phyloP scores from a whole-genome alignment of 2,329 filamentous ascomycete species.

The Sphaerostilbella broomeana region DNA sequence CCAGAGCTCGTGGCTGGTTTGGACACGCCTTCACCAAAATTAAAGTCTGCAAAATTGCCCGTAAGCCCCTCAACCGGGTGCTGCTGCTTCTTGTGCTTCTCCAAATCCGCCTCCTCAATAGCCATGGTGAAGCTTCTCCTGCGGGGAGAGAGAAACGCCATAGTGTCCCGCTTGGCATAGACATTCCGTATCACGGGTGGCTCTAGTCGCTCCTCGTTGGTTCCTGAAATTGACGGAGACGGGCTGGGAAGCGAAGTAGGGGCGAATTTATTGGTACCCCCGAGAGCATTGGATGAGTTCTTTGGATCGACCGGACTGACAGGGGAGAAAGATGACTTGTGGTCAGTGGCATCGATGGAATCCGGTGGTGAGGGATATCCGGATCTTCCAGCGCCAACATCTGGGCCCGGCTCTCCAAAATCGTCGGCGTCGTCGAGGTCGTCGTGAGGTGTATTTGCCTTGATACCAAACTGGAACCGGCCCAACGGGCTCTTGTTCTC shows the following conservation, averaged over 20 bases:
- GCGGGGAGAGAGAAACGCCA: constrained; percentile 39
- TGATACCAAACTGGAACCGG: constrained; percentile 33
- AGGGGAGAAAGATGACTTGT: constrained; percentile 17
- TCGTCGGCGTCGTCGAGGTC: constrained; percentile 3
- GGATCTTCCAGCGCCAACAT: constrained; percentile 9
- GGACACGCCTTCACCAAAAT: constrained; percentile 30
- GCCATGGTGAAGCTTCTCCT: constrained; percentile 43
- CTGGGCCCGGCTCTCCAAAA: constrained; percentile 8
- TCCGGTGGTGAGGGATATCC: constrained; percentile 34
- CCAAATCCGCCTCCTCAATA: constrained; percentile 18
- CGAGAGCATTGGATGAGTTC: constrained; percentile 21
- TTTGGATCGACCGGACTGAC: constrained; percentile 4
- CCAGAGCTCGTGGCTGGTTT: constrained; percentile 10
- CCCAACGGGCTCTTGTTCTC: constrained; percentile 33
- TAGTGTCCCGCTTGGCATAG: constrained; percentile 44
- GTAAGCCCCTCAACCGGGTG: constrained; percentile 28
- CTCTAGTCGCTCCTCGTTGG: constrained; percentile 36
- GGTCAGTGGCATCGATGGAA: constrained; percentile 24
- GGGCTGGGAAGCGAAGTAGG: constrained; percentile 37
- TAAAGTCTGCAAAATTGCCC: constrained; percentile 33
- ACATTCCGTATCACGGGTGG: constrained; percentile 42
- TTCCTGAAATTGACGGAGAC: constrained; percentile 32
- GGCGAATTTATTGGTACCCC: constrained; percentile 17
- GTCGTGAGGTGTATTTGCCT: constrained; percentile 1
- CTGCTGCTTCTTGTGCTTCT: constrained; percentile 17